Evolutionary conservation across 2,329 filamentous ascomycete species (phyloP), one percentile per base, ranked within the genome.

Genomic region (Teratosphaeria zuluensis): DNA sequence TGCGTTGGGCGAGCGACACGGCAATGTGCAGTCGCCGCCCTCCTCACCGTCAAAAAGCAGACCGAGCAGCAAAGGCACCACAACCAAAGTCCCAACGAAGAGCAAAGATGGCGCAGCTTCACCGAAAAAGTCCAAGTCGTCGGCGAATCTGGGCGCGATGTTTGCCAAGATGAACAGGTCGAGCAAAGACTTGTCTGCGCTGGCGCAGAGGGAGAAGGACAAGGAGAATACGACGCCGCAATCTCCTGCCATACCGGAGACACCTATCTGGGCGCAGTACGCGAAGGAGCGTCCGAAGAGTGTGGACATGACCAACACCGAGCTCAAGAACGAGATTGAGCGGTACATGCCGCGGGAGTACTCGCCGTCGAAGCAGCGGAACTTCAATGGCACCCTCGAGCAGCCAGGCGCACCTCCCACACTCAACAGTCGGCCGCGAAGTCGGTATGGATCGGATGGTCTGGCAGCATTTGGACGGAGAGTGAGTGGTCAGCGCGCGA

Each of bases 191-290:
- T 75, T 75, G 35, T 81, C 83, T 12, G 81, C 84, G 24, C 24
- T 28, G 24, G 24, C 24, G 24, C 24, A 28, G 6, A 77, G 80
- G 56, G 72, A 75, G 31, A 86, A 83, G 67, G 86, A 92, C 72
- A 95, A 95, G 74, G 91, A 96, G 73, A 96, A 96, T 71, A 81
- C 80, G 57, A 86, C 82, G 33, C 89, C 89, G 3, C 76, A 79
- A 0, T 74, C 77, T 59, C 74, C 76, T 48, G 9, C 52, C 12
- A 31, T 53, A 6, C 74, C 76, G 55, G 78, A 82, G 19, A 84
- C 88, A 1, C 90, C 92, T 28, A 91, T 92, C 58, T 96, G 89
- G 79, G 84, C 88, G 14, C 87, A 94, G 67, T 94, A 92, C 70
- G 75, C 80, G 58, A 62, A 21, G 5, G 14, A 51, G 58, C n/a